phyloP scores from a whole-genome alignment of 2,329 filamentous ascomycete species.

The Furcasterigmium furcatum region DNA sequence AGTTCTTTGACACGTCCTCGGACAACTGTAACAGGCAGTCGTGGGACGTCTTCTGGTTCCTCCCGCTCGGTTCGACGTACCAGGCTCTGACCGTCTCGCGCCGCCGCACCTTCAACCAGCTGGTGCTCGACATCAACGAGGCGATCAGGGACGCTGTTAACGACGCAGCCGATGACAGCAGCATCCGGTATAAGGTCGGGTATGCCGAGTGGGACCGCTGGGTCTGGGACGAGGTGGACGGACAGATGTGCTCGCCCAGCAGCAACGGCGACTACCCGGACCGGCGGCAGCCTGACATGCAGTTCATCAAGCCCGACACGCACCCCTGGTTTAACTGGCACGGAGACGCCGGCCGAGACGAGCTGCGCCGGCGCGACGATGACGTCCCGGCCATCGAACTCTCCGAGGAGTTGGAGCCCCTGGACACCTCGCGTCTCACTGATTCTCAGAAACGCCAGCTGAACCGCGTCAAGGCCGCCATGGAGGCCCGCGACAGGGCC shows the following conservation, averaged over 20 bases:
- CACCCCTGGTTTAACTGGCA: neutral
- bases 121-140: conserved; percentile 24
- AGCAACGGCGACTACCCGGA: conserved; percentile 21
- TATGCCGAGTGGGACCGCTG: conserved; percentile 26
- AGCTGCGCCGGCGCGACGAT: neutral
- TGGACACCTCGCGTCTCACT: neutral
- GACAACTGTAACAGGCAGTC: conserved; percentile 1
- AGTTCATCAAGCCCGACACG: conserved; percentile 27
- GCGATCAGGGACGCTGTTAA: too few relatives aligned
- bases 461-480: neutral
- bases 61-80: too few relatives aligned
- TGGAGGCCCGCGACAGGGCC: neutral
- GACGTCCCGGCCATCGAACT: too few relatives aligned
- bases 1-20: conserved; percentile 24
- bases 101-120: neutral
- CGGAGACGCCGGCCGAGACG: neutral
- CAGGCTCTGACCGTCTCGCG: neutral
- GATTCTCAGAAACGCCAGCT: neutral
- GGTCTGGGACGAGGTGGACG: conserved; percentile 2
- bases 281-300: conserved; percentile 20
- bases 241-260: conserved; percentile 16
- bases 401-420: too few relatives aligned
- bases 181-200: conserved; percentile 15
- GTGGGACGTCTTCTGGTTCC: neutral
- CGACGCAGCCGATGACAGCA: conserved; percentile 12